phyloP scores from a whole-genome alignment of 352 stramenopile species.

The Globisporangium polare region DNA sequence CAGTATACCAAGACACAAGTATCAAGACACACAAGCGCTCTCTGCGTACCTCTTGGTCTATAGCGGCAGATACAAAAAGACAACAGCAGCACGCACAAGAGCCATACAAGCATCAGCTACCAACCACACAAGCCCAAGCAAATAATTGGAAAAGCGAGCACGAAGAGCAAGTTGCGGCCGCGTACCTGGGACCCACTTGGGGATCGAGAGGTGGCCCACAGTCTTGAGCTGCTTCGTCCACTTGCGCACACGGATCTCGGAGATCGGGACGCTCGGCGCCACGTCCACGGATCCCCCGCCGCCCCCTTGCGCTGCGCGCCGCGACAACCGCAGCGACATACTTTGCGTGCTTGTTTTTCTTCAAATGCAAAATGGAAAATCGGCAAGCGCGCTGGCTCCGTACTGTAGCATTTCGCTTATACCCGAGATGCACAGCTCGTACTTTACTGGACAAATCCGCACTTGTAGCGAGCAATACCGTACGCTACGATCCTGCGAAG shows the following conservation, averaged over 20 bases:
- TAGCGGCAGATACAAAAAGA: not conserved
- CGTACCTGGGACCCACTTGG: slow-evolving; percentile 73
- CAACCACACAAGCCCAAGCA: not conserved
- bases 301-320: slow-evolving; percentile 24
- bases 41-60: slow-evolving; percentile 48
- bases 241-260: slow-evolving; percentile 69
- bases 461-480: not conserved
- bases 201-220: slow-evolving; percentile 65
- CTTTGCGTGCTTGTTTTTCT: not conserved
- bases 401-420: not conserved
- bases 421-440: not conserved
- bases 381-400: not conserved
- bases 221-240: slow-evolving; percentile 68
- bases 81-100: not conserved
- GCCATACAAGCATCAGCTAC: not conserved
- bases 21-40: not conserved
- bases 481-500: too few relatives aligned
- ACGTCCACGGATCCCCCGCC: slow-evolving; percentile 19
- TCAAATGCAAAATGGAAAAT: not conserved
- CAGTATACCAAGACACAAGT: not conserved
- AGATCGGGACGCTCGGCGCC: slow-evolving; percentile 41
- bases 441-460: not conserved
- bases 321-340: slow-evolving; percentile 52
- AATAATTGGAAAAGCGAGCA: not conserved
- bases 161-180: not conserved